Base-by-base conservation (phyloP, 306 rosid genomes). In the Pyrus pyrifolia region DNA sequence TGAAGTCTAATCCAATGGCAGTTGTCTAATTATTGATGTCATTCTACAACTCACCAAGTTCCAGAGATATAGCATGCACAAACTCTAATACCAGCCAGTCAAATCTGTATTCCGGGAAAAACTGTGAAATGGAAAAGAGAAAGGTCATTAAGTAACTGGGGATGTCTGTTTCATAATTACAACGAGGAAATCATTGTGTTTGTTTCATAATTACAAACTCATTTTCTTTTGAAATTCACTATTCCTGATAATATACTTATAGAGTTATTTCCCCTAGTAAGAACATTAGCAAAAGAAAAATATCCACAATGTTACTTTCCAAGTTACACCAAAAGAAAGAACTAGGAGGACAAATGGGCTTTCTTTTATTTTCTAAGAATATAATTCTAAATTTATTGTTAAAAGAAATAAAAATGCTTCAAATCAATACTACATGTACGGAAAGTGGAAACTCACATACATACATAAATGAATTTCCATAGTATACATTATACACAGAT, bases 21-120 rank as follows among this genome's bases (percentile, higher is more conserved):
- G 30, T 33, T 65, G 59, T 57, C 71, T 68, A 53, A 62, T 70
- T 67, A 72, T 40, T 38, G 29, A 65, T 33, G 44, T 67, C 68
- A 33, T 84, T 27, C 40, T 23, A 73, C 40, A 79, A 87, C 98
- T 82, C 52, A 90, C 98, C 98, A 78, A 93, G 87, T 82, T 93
- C 98, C 72, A 83, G 71, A 80, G 89, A 73, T 70, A 91, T 72
- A 52, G 92, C 68, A 67, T 83, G 77, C 27, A 79, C 75, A 80
- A 91, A 93, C 19, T 84, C 88, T 9, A 84, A 87, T 57, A 88
- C 89, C 79, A 93, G 77, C 97, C 98, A 87, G 49, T 84, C 85
- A 66, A 93, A 80, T 86, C 93, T 90, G 91, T 85, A 93, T 35
- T 87, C 91, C 68, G 98, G 98, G 81, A 90, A 89, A 45, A 91